These are phyloP conservation scores for Dactylellina haptotyla DNA, from an alignment of 2,329 filamentous ascomycete genomes.

Conservation along the genomic window DNA sequence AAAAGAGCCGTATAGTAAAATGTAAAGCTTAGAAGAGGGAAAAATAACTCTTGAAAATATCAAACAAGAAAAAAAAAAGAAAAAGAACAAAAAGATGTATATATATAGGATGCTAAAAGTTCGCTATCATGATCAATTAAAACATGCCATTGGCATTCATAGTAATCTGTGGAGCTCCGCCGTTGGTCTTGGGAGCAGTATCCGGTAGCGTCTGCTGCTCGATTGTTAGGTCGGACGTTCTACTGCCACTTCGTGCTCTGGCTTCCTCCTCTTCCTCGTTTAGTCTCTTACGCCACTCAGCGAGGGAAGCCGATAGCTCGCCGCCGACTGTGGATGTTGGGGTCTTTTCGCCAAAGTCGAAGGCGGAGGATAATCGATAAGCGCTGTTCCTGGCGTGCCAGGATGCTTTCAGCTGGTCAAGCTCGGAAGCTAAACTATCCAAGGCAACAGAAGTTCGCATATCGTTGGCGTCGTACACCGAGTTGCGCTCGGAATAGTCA, in stretches of 20 bases:
- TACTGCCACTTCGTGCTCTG: constrained; percentile 54
- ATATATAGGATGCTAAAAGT: not conserved
- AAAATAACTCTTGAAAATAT: constrained; percentile 18
- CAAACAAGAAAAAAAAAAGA: constrained; percentile 25
- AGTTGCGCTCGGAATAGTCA: constrained; percentile 59
- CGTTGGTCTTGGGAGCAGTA: constrained; percentile 37
- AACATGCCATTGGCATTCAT: constrained; percentile 49
- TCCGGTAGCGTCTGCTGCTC: constrained; percentile 37
- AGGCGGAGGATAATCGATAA: constrained; percentile 87
- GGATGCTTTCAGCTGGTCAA: constrained; percentile 87
- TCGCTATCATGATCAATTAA: constrained; percentile 37
- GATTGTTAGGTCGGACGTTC: constrained; percentile 41
- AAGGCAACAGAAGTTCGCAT: constrained; percentile 76
- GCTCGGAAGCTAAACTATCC: constrained; percentile 88
- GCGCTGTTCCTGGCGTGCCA: constrained; percentile 98
- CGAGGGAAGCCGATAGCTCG: constrained; percentile 58
- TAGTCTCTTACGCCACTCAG: constrained; percentile 57
- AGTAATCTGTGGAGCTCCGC: constrained; percentile 27
- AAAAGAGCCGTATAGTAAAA: constrained; percentile 2
- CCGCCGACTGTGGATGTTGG: constrained; percentile 59
- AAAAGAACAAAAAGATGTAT: constrained; percentile 8
- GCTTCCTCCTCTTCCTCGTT: constrained; percentile 57
- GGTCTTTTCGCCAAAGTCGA: constrained; percentile 77
- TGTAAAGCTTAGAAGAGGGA: constrained; percentile 17
- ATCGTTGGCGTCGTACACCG: constrained; percentile 61